A percentile compares a stretch with the other conserved stretches of the same genome.
Evolutionary conservation across 495 filamentous ascomycete species (phyloP).

Genomic region (Entonaema liquescens): DNA sequence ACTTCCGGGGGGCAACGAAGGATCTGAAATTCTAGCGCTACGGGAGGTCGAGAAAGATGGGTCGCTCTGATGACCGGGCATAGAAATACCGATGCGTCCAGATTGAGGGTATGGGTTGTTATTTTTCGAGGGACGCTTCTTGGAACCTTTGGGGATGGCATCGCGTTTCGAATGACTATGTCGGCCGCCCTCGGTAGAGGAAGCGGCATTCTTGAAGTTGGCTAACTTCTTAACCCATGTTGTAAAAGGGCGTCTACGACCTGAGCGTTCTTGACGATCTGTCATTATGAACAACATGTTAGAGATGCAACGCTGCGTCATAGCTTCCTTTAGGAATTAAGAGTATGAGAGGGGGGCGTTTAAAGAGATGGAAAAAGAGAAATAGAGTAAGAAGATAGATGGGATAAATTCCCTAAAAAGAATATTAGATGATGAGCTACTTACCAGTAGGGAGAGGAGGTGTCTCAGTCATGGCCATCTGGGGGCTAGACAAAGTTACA

Average conservation of each 20-base stretch:
- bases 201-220: constrained; percentile 75
- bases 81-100: constrained; percentile 46
- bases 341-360: constrained; percentile 26
- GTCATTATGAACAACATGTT: constrained; percentile 37
- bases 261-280: constrained; percentile 56
- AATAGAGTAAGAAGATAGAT: constrained; percentile 18
- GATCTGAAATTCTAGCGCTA: constrained; percentile 45
- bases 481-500: constrained; percentile 6
- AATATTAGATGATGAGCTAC: constrained; percentile 22
- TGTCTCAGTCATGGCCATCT: constrained; percentile 75
- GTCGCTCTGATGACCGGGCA: constrained; percentile 61
- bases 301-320: constrained; percentile 5
- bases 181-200: constrained; percentile 47
- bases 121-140: constrained; percentile 67
- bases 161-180: constrained; percentile 50
- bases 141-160: constrained; percentile 52
- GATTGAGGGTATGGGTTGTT: constrained; percentile 89
- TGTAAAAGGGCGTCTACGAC: constrained; percentile 84
- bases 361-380: constrained; percentile 30
- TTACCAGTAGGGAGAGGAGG: constrained; percentile 72
- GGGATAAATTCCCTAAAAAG: neutral
- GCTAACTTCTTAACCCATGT: constrained; percentile 94
- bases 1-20: constrained; percentile 55
- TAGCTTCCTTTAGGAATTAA: constrained; percentile 34
- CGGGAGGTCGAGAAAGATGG: constrained; percentile 65